Evolutionary conservation across 176 grass and related monocot genomes (phyloP).

Genomic region (Phragmites australis): DNA sequence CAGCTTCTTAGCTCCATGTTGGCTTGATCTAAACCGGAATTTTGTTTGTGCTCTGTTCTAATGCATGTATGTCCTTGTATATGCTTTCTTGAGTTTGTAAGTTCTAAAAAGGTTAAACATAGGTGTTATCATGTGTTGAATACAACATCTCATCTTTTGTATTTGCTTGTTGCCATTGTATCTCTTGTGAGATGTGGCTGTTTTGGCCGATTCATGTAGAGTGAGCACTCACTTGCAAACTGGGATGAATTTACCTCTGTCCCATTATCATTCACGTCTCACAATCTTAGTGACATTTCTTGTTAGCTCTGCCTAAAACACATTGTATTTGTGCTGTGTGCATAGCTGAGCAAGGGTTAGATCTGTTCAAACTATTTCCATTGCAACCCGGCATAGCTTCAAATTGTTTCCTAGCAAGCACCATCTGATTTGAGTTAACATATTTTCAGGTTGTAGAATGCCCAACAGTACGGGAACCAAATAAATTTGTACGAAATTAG

Average conservation of each 20-base stretch:
- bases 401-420: not conserved
- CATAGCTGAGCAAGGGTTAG: not conserved
- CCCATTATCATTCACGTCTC: not conserved
- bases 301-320: not conserved
- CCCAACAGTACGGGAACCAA: not conserved
- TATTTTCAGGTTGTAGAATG: not conserved
- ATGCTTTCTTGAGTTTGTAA: not conserved
- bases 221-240: not conserved
- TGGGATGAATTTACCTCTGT: slow-evolving; percentile 4
- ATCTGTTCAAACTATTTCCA: not conserved
- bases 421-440: not conserved
- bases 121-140: not conserved
- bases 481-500: not conserved
- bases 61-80: not conserved
- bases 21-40: not conserved
- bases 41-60: not conserved
- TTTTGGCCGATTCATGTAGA: not conserved
- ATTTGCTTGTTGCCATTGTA: not conserved
- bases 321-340: not conserved
- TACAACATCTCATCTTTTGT: not conserved
- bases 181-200: not conserved
- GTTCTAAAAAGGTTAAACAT: not conserved
- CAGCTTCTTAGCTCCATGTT: not conserved
- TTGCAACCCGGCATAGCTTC: not conserved
- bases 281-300: not conserved